phyloP scores from a whole-genome alignment of 805 yeast species.

The Pichia californica region DNA sequence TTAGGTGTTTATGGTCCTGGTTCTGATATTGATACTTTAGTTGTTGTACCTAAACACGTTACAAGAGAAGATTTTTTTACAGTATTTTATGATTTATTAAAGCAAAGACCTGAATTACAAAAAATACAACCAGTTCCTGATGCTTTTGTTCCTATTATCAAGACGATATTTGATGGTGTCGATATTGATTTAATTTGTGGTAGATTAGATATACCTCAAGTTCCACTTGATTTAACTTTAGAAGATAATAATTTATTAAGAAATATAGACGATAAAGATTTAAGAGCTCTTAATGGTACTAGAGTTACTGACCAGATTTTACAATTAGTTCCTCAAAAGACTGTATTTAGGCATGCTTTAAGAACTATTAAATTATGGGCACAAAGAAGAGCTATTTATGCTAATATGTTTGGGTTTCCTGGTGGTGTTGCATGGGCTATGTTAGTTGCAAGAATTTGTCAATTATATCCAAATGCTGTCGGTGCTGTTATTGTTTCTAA shows the following conservation, averaged over 20 bases:
- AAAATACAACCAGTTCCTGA: slow-evolving; percentile 93
- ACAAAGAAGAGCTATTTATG: slow-evolving; percentile 87
- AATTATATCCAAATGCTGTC: slow-evolving; percentile 91
- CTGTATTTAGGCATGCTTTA: slow-evolving; percentile 86
- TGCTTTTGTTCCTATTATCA: slow-evolving; percentile 96
- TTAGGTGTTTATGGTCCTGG: slow-evolving; percentile 98
- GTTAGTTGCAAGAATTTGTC: slow-evolving; percentile 97
- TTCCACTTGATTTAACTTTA: slow-evolving; percentile 67
- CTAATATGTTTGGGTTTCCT: slow-evolving; percentile 93
- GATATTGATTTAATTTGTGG: slow-evolving; percentile 90
- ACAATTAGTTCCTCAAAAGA: slow-evolving; percentile 83
- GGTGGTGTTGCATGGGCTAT: slow-evolving; percentile 99
- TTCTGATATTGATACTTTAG: slow-evolving; percentile 91
- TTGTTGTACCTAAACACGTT: slow-evolving; percentile 97
- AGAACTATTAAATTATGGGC: slow-evolving; percentile 97
- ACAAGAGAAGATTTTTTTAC: slow-evolving; percentile 83
- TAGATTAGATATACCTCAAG: slow-evolving; percentile 71
- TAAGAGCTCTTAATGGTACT: slow-evolving; percentile 90
- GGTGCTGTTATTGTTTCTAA: slow-evolving; percentile 86
- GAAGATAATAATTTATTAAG: slow-evolving; percentile 79
- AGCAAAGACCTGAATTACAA: slow-evolving; percentile 73
- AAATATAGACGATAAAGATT: slow-evolving; percentile 86
- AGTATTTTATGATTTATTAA: slow-evolving; percentile 65
- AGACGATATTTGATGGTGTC: slow-evolving; percentile 82
- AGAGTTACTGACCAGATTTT: slow-evolving; percentile 95